These are phyloP conservation scores for Sporobolomyces roseus DNA, from an alignment of 768 basidiomycete species.

Conservation along the genomic window DNA sequence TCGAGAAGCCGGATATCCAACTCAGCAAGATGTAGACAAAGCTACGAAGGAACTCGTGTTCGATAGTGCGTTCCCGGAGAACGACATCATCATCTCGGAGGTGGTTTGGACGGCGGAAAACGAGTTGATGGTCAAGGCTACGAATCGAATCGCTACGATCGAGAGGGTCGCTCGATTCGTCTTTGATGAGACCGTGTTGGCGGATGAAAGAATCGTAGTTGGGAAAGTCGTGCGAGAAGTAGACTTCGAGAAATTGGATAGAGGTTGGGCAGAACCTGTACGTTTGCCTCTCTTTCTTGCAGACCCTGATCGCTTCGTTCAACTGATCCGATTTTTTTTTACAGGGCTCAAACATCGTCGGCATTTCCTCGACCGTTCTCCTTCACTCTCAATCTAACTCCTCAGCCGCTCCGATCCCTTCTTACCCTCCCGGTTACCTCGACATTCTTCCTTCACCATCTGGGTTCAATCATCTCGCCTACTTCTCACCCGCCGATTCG, in stretches of 20 bases:
- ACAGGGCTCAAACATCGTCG: conserved; percentile 58
- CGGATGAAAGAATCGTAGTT: conserved; percentile 48
- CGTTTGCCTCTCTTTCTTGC: conserved; percentile 42
- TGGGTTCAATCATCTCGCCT: conserved; percentile 87
- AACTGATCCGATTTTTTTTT: neutral
- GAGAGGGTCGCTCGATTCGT: conserved; percentile 79
- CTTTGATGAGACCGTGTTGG: conserved; percentile 45
- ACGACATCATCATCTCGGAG: conserved; percentile 71
- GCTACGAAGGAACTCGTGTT: conserved; percentile 56
- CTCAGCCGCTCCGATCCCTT: neutral
- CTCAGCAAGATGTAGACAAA: neutral
- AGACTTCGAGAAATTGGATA: conserved; percentile 83
- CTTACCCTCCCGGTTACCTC: conserved; percentile 59
- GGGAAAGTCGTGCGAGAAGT: conserved; percentile 66
- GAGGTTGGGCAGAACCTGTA: conserved; percentile 90
- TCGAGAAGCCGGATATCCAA: neutral
- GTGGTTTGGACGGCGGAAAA: conserved; percentile 80
- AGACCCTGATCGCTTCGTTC: neutral
- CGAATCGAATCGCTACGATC: conserved; percentile 73
- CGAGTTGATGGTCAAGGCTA: conserved; percentile 75
- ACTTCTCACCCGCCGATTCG: conserved; percentile 73
- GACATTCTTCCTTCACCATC: conserved; percentile 75
- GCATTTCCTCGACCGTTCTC: conserved; percentile 16
- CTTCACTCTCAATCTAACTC: neutral
- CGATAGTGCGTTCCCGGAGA: conserved; percentile 15